Evolutionary conservation across 1,284 basidiomycete genomes (phyloP), one percentile per base, ranked within the genome.

Genomic region (Naganishia cerealis): DNA sequence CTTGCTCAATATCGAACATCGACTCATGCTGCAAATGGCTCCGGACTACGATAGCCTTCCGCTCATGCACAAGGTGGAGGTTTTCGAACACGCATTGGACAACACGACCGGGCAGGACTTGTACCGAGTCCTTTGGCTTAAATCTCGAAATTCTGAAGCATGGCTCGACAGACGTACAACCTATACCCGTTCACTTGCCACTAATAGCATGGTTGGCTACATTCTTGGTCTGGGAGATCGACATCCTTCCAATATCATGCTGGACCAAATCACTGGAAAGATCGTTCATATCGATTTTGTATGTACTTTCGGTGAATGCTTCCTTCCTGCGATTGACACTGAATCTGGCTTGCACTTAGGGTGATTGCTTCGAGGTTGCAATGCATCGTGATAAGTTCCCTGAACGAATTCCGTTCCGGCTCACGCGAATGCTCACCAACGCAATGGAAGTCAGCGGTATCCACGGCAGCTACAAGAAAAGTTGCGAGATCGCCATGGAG

Each of bases 401-500:
- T 0, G 96, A 99, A 82, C 96, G 92, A 80, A 94, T 99, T 65
- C 96, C 96, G 0, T 99, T 99, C 88, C 87, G 96, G 57, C 84
- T 99, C 72, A 99, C 96, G 13, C 86, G 96, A 72, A 99, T 99
- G 96, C 85, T 99, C 68, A 96, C 94, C 38, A 93, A 97, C 79
- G 96, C 96, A 2, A 99, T 99, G 96, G 96, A 99, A 86, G 92
- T 92, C 71, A 94, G 92, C 79, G 96, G 96, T 21, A 95, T 99
- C 73, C 92, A 97, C 77, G 96, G 96, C 46, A 96, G 93, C 75
- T 99, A 95, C 86, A 87, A 92, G 75, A 89, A 90, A 73, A 95
- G 92, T 12, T 96, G 93, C 82, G 94, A 98, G 78, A 95, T 95
- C 74, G 93, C 93, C 46, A 99, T 99, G 96, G 86, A 88, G 70